Evolutionary conservation across 805 yeast species (phyloP).

Genomic region (Maudiozyma bulderi): DNA sequence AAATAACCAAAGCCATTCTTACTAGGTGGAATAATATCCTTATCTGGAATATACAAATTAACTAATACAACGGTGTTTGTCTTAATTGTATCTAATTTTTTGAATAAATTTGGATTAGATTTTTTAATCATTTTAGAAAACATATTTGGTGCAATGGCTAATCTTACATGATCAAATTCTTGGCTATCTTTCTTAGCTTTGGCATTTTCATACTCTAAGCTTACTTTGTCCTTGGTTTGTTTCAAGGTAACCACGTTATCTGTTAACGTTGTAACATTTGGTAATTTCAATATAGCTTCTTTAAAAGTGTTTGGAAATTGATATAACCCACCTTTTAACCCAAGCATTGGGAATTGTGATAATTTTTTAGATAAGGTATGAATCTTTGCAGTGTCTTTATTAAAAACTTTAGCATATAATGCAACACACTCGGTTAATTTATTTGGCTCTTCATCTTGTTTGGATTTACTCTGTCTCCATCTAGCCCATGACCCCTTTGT

Average conservation of each 20-base stretch:
- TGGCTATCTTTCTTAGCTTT: background rate
- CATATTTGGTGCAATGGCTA: conserved; percentile 43
- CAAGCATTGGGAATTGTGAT: conserved; percentile 52
- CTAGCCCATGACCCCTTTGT: conserved; percentile 37
- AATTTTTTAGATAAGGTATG: conserved; percentile 30
- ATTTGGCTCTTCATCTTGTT: conserved; percentile 5
- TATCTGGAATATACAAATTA: conserved; percentile 51
- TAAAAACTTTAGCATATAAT: conserved; percentile 33
- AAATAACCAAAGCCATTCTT: conserved; percentile 78
- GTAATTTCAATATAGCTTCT: conserved; percentile 28
- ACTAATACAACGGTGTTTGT: conserved; percentile 50
- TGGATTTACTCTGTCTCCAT: conserved; percentile 16
- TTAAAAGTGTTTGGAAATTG: conserved; percentile 39
- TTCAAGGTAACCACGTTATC: conserved; percentile 5
- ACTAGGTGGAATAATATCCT: conserved; percentile 30
- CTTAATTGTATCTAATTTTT: conserved; percentile 21
- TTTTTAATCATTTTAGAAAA: conserved; percentile 30
- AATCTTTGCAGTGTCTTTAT: conserved; percentile 33
- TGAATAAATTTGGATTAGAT: conserved; percentile 9
- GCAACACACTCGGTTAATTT: conserved; percentile 25
- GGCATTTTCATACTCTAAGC: background rate
- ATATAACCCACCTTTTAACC: conserved; percentile 48
- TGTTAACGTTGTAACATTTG: conserved; percentile 27
- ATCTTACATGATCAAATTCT: conserved; percentile 46
- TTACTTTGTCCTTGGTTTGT: background rate